Evolutionary conservation across 441 rosid genomes (phyloP).

Genomic region (Corymbia calophylla): DNA sequence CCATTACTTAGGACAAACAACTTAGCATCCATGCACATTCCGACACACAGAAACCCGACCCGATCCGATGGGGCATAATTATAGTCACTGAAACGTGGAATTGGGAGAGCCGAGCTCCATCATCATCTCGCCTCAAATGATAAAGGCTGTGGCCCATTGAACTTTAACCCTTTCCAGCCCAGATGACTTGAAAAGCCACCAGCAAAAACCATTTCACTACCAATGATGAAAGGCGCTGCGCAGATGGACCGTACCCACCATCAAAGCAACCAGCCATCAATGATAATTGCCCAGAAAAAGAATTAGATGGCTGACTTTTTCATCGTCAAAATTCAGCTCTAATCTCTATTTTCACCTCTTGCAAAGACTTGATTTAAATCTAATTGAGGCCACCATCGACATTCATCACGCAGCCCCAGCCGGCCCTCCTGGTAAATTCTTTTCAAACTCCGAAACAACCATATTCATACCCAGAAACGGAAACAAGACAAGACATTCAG

Average conservation of each 20-base stretch:
- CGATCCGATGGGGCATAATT: background rate
- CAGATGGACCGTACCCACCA: background rate
- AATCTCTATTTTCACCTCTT: background rate
- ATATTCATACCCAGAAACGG: background rate
- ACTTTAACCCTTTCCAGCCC: background rate
- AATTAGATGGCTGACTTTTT: background rate
- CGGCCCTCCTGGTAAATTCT: background rate
- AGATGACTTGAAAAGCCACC: background rate
- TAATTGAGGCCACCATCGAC: background rate
- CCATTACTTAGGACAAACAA: background rate
- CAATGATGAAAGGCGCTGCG: background rate
- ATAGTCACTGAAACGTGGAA: background rate
- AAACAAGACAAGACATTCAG: background rate
- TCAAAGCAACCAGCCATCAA: background rate
- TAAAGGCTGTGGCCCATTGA: background rate
- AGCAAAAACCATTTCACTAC: background rate
- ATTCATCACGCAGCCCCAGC: background rate
- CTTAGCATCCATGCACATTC: background rate
- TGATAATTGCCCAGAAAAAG: background rate
- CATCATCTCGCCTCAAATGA: background rate
- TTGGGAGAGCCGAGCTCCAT: background rate
- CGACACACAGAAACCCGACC: background rate
- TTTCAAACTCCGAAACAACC: background rate
- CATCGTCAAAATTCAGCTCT: background rate
- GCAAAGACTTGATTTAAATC: background rate